These are phyloP conservation scores for Nakataea oryzae DNA, from an alignment of 2,329 filamentous ascomycete species.

Conservation along the genomic window DNA sequence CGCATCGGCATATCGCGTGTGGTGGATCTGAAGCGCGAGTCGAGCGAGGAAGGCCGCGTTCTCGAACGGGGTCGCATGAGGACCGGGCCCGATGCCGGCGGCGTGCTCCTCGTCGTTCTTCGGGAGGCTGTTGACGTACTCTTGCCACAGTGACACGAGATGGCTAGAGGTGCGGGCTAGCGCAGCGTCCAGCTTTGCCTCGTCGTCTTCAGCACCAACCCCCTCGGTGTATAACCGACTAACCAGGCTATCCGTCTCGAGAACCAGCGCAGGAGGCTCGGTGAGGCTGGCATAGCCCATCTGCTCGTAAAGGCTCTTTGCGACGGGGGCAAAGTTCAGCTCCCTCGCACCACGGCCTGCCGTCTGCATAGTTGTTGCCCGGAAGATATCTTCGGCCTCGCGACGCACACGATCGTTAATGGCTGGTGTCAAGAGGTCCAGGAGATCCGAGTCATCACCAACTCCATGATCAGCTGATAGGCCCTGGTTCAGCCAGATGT, in stretches of 20 bases:
- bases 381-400: constrained; percentile 46
- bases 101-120: constrained; percentile 41
- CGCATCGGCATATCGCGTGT: constrained; percentile 39
- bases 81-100: constrained; percentile 55
- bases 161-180: constrained; percentile 41
- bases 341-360: constrained; percentile 30
- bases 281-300: constrained; percentile 47
- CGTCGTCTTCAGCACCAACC: constrained; percentile 43
- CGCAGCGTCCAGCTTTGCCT: constrained; percentile 43
- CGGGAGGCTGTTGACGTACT: constrained; percentile 35
- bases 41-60: constrained; percentile 74
- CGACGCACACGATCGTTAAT: constrained; percentile 40
- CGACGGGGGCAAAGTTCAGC: constrained; percentile 59
- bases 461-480: constrained; percentile 26
- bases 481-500: constrained; percentile 40
- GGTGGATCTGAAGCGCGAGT: constrained; percentile 69
- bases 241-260: constrained; percentile 65
- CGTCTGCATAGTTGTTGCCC: constrained; percentile 37
- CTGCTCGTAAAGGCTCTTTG: constrained; percentile 56
- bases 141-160: constrained; percentile 45
- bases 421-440: constrained; percentile 45
- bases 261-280: constrained; percentile 62
- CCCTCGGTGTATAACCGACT: constrained; percentile 53
- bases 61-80: constrained; percentile 50
- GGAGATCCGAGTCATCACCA: constrained; percentile 37